Conservation (phyloP, 2,329 filamentous ascomycete species). For the Anisogramma anomala region DNA sequence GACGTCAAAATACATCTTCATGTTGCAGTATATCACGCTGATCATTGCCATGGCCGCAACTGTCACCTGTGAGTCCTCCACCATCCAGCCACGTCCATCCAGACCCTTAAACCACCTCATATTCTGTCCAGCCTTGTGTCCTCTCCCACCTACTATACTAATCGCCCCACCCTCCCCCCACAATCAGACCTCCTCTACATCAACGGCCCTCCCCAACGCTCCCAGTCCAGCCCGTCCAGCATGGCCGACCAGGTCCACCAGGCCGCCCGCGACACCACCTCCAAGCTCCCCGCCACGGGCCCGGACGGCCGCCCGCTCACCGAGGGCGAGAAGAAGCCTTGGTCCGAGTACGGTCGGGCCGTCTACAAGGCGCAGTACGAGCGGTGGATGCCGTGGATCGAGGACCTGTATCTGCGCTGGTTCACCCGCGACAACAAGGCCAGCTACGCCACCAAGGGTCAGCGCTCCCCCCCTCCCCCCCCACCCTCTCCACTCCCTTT, state of each 20-base stretch:
- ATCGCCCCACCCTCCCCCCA: background rate
- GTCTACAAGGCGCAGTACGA: constrained; percentile 65
- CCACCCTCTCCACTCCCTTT: background rate
- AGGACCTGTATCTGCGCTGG: constrained; percentile 60
- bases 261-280: background rate
- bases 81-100: background rate
- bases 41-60: background rate
- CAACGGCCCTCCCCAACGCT: background rate
- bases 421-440: constrained; percentile 71
- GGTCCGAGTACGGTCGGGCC: constrained; percentile 27
- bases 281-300: background rate
- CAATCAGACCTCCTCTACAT: constrained; percentile 2
- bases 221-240: background rate
- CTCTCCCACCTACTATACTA: background rate
- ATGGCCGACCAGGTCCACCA: constrained; percentile 1
- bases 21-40: background rate
- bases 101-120: background rate
- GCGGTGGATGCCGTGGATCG: constrained; percentile 64
- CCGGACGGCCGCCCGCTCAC: constrained; percentile 1
- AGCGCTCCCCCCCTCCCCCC: constrained; percentile 14
- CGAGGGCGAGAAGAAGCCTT: constrained; percentile 10
- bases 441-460: constrained; percentile 58
- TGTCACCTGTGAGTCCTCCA: background rate
- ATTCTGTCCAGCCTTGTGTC: too few species aligned
- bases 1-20: background rate